Percentiles rank a stretch among this genome's conserved stretches.
Conservation (phyloP, 2,329 filamentous ascomycete genomes). For the Apiospora aurea region DNA sequence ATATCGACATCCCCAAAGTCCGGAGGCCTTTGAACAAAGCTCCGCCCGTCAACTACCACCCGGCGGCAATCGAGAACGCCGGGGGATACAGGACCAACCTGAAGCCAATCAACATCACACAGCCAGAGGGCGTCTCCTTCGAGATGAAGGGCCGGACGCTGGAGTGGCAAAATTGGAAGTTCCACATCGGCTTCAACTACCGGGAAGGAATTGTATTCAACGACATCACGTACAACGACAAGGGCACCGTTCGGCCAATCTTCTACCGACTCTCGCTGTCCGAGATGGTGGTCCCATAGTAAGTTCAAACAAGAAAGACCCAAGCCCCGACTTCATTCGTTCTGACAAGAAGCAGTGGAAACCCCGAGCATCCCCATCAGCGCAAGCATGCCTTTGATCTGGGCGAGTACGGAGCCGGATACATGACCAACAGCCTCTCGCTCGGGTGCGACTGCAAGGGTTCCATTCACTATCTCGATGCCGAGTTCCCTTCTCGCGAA, state of each 20-base stretch:
- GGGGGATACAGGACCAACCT: conserved; percentile 80
- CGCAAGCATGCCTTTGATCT: conserved; percentile 84
- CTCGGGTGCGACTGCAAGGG: conserved; percentile 89
- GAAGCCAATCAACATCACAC: conserved; percentile 87
- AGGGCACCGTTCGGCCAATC: conserved; percentile 75
- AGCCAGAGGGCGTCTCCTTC: conserved; percentile 90
- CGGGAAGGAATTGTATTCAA: conserved; percentile 89
- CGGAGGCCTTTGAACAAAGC: conserved; percentile 77
- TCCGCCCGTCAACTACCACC: conserved; percentile 80
- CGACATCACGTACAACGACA: conserved; percentile 90
- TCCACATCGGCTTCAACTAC: conserved; percentile 96
- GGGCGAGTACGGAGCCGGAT: conserved; percentile 81
- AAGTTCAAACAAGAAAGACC: conserved; percentile 33
- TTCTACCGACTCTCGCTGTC: conserved; percentile 90
- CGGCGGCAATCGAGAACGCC: conserved; percentile 72
- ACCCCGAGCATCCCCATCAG: conserved; percentile 81
- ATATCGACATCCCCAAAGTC: conserved; percentile 83
- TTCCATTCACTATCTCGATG: conserved; percentile 90
- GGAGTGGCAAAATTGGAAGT: conserved; percentile 92
- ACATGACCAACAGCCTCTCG: conserved; percentile 81
- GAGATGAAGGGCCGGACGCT: conserved; percentile 75
- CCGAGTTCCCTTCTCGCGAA: conserved; percentile 79
- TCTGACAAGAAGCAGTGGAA: conserved; percentile 55
- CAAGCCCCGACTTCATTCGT: not conserved
- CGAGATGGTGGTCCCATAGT: conserved; percentile 93